These are phyloP conservation scores for Cylindrotheca fusiformis DNA, from an alignment of 108 stramenopile species.

Conservation along the genomic window DNA sequence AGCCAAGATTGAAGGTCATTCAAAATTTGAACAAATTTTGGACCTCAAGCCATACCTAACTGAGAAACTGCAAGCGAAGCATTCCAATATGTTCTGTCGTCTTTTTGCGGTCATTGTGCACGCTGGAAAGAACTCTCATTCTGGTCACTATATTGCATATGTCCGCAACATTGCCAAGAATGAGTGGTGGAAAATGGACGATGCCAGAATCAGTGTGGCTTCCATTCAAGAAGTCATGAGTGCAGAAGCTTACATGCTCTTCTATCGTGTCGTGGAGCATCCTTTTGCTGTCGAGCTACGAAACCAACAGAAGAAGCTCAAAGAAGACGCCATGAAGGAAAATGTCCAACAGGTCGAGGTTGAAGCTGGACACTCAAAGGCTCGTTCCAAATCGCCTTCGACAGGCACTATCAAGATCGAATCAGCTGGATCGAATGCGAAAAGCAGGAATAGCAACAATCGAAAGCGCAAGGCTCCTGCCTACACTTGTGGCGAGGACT, in stretches of 20 bases:
- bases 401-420: conserved; percentile 5
- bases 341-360: conserved; percentile 17
- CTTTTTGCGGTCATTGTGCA: conserved; percentile 89
- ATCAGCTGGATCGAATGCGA: conserved; percentile 1
- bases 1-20: conserved; percentile 89
- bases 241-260: conserved; percentile 90
- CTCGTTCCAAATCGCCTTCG: too few species aligned
- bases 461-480: conserved; percentile 54
- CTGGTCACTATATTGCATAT: conserved; percentile 79
- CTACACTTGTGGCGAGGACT: conserved; percentile 57
- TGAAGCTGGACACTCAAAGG: not conserved
- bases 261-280: conserved; percentile 84
- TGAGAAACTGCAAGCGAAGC: conserved; percentile 52
- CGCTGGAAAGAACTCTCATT: conserved; percentile 82
- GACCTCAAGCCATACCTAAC: conserved; percentile 80
- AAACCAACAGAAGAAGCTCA: conserved; percentile 18
- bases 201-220: conserved; percentile 61
- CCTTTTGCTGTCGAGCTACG: conserved; percentile 60
- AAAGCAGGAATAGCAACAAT: conserved; percentile 24
- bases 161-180: conserved; percentile 74
- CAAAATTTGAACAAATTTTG: conserved; percentile 60
- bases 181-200: conserved; percentile 94
- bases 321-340: conserved; percentile 14
- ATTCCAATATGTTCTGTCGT: conserved; percentile 70
- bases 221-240: conserved; percentile 60